Evolutionary conservation across 176 grass and related monocot genomes (phyloP).

Genomic region (Phyllostachys edulis): DNA sequence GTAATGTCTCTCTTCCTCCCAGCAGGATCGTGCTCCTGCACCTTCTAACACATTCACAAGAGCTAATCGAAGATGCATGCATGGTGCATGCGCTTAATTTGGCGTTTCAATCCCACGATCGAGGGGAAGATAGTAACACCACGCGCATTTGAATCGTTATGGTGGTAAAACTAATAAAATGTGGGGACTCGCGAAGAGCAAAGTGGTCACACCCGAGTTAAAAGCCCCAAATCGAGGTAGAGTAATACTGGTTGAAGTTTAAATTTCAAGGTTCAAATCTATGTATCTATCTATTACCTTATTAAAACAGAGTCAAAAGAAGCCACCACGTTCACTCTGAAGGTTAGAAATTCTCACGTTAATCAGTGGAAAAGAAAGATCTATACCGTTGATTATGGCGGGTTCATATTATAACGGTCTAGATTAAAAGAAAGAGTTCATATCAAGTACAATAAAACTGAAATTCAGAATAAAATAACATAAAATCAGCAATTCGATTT

Average conservation of each 20-base stretch:
- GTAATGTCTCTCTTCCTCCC: conserved; percentile 1
- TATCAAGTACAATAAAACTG: no score
- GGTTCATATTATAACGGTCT: no score
- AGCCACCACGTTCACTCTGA: no score
- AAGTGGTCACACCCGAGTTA: not conserved
- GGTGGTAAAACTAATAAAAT: not conserved
- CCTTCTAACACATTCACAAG: conserved; percentile 5
- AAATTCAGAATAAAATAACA: no score
- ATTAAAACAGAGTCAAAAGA: no score
- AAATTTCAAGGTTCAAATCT: not conserved
- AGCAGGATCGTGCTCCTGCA: not conserved
- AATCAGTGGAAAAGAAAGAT: no score
- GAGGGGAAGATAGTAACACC: not conserved
- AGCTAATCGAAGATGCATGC: not conserved
- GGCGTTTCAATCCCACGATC: not conserved
- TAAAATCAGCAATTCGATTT: no score
- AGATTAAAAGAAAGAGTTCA: no score
- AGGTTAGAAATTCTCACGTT: no score
- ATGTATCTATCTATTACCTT: no score
- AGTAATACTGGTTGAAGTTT: not conserved
- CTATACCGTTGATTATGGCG: no score
- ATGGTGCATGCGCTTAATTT: conserved; percentile 4
- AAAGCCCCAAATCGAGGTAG: not conserved
- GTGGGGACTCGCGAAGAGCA: not conserved
- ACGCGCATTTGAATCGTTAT: conserved; percentile 3